These are phyloP conservation scores for Atalantia buxifolia DNA, from an alignment of 345 rosid genomes.

Conservation along the genomic window DNA sequence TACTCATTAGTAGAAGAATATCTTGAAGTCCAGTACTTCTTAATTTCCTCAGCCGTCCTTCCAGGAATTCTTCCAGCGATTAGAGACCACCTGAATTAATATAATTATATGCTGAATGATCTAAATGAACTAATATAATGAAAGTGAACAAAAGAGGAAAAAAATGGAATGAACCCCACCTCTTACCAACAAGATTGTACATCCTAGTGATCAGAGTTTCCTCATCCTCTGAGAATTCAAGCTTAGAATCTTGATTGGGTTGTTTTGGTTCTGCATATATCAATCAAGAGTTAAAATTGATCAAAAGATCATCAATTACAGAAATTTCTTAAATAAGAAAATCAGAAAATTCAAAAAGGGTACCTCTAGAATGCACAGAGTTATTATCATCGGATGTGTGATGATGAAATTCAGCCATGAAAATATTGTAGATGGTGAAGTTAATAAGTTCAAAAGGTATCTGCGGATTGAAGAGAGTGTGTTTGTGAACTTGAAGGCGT, in stretches of 20 bases:
- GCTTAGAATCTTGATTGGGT: constrained; percentile 31
- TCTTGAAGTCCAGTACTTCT: constrained; percentile 56
- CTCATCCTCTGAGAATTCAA: constrained; percentile 49
- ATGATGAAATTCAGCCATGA: constrained; percentile 46
- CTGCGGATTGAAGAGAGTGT: not conserved
- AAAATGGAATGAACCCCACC: constrained; percentile 24
- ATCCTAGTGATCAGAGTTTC: constrained; percentile 46
- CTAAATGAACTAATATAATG: not conserved
- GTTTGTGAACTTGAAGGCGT: constrained; percentile 3
- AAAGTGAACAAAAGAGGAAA: not conserved
- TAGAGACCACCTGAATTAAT: constrained; percentile 40
- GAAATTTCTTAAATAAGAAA: no score
- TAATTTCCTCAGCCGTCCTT: constrained; percentile 55
- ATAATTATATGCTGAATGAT: not conserved
- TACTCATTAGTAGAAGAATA: constrained; percentile 17
- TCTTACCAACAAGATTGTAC: constrained; percentile 54
- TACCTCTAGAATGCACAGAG: constrained; percentile 30
- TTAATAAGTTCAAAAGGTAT: no score
- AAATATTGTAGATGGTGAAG: no score
- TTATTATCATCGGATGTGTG: constrained; percentile 27
- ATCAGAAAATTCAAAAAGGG: not conserved
- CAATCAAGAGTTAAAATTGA: not conserved
- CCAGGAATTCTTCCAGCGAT: constrained; percentile 63
- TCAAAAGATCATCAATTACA: not conserved
- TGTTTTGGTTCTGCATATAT: constrained; percentile 32